Conservation (phyloP, 768 basidiomycete species). For the Kwoniella botswanensis region DNA sequence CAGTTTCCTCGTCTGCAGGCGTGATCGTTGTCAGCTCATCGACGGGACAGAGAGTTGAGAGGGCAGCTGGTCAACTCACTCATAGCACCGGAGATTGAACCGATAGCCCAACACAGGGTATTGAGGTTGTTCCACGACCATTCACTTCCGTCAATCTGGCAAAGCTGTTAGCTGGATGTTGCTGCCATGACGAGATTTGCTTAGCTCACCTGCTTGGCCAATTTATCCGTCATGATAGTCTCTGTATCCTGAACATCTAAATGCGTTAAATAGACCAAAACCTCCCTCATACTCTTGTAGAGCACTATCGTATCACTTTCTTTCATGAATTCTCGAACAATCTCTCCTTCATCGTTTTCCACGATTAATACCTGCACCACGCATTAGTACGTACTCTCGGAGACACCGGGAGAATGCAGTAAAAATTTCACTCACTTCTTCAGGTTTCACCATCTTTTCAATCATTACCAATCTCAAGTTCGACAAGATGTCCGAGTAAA, state of each 20-base stretch:
- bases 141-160: constrained; percentile 80
- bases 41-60: no score
- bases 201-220: constrained; percentile 80
- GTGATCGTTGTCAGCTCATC: no score
- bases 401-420: no score
- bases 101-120: constrained; percentile 99
- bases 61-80: constrained; percentile 70
- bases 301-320: constrained; percentile 97
- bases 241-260: constrained; percentile 95
- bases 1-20: constrained; percentile 99
- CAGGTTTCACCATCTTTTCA: constrained; percentile 99
- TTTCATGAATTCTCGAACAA: constrained; percentile 98
- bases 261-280: constrained; percentile 96
- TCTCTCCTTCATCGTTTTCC: constrained; percentile 99
- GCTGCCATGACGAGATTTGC: not conserved
- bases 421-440: constrained; percentile 69
- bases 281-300: constrained; percentile 98
- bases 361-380: constrained; percentile 85
- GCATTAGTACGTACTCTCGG: not conserved
- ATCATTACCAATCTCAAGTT: constrained; percentile 95
- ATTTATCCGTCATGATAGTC: constrained; percentile 94
- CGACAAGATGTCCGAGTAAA: constrained; percentile 92
- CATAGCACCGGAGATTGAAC: constrained; percentile 98
- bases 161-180: constrained; percentile 21
- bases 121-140: constrained; percentile 99